A percentile compares a stretch with the other conserved stretches of the same genome.
Conservation (phyloP, 164 flowering plant genomes). For the Echeveria elegans region DNA sequence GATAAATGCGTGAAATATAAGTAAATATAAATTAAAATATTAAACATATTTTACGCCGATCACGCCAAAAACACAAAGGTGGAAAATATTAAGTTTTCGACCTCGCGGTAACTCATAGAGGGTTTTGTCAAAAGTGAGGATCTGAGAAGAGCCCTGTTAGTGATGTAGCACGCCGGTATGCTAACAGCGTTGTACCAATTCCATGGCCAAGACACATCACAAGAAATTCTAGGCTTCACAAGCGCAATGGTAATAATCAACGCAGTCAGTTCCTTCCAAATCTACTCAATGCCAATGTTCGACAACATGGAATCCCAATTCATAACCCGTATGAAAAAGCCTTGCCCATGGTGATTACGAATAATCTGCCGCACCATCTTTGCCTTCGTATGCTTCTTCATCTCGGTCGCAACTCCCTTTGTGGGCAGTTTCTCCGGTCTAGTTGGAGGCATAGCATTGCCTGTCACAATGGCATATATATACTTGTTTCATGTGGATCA, state of each 20-base stretch:
- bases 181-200: conserved; percentile 32
- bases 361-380: conserved; percentile 20
- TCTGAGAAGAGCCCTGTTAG: too few relatives aligned
- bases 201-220: conserved; percentile 41
- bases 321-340: conserved; percentile 26
- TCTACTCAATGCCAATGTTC: conserved; percentile 47
- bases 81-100: too few relatives aligned
- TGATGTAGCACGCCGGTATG: conserved; percentile 51
- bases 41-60: too few relatives aligned
- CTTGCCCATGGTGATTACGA: conserved; percentile 52
- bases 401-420: conserved; percentile 44
- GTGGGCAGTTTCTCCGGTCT: conserved; percentile 33
- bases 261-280: conserved; percentile 42
- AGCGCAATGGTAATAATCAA: conserved; percentile 35
- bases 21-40: too few relatives aligned
- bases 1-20: too few relatives aligned
- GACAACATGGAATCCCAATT: conserved; percentile 36
- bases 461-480: conserved; percentile 60
- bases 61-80: too few relatives aligned
- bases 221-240: conserved; percentile 37
- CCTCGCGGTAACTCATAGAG: too few relatives aligned
- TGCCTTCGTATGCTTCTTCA: conserved; percentile 28
- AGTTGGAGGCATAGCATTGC: conserved; percentile 55
- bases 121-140: too few relatives aligned
- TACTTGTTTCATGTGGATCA: conserved; percentile 86